Base-by-base conservation (phyloP, 768 basidiomycete species). In the Rhodotorula kratochvilovae region DNA sequence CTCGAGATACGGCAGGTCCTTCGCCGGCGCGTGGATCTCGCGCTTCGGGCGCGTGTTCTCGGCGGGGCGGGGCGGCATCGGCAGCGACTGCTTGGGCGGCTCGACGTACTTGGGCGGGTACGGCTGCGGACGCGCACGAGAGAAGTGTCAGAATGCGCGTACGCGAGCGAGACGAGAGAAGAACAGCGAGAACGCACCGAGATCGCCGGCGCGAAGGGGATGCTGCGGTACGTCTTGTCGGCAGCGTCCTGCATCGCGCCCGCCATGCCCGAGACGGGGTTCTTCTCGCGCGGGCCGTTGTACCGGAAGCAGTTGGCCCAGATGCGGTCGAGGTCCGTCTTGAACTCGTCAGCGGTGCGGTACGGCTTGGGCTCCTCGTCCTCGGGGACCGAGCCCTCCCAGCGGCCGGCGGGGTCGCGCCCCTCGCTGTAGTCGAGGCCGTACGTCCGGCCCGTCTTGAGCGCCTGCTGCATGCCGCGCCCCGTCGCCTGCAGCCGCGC, bases 1-100 rank as follows among this genome's bases (percentile, higher is more conserved):
- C 35, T 67, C 68, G 66, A 86, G 86, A 79, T 95, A 96, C 0
- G 89, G 86, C 17, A 93, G 81, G 77, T 97, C 95, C 81, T 92
- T 94, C 31, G 92, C 89, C 19, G 94, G 95, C 7, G 95, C 91
- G 78, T 97, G 95, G 39, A 97, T 94, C 80, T 99, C 96, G 64
- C 96, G 90, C 82, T 97, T 98, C 3, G 95, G 95, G n/a, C 96
- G 87, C 33, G 77, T 35, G 29, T 65, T 75, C 48, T 79, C 79
- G 66, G 92, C 86, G 75, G 92, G 90, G 67, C 87, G 86, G 53
- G 92, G 91, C 5, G 91, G 84, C 17, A 64, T 67, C 27, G 56
- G 36, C 13, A 58, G 48, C 16, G 60, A 42, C 54, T 61, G 61
- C 48, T 57, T 57, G 51, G 61, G 63, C 57, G 43, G 64, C 51